phyloP scores from a whole-genome alignment of 345 rosid genomes.

The Moricandia moricandioides region DNA sequence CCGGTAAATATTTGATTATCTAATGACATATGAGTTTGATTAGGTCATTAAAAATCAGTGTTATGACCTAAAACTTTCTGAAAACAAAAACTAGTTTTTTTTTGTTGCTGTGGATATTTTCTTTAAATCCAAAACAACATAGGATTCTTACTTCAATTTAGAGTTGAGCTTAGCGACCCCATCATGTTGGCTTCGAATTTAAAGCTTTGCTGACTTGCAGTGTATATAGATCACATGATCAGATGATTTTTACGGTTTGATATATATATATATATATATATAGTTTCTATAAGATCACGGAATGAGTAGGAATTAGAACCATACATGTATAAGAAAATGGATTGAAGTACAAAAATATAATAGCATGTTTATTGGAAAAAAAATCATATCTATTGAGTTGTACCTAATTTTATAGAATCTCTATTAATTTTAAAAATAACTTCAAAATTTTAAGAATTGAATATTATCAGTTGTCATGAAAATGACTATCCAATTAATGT shows the following conservation, averaged over 20 bases:
- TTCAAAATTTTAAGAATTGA: neutral
- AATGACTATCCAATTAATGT: neutral
- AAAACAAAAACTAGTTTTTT: neutral
- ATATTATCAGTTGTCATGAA: neutral
- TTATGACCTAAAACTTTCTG: neutral
- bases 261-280: too few relatives aligned
- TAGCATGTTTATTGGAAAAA: neutral
- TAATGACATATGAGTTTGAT: neutral
- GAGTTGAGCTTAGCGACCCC: neutral
- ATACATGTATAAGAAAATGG: neutral
- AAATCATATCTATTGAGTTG: too few relatives aligned
- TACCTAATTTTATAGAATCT: too few relatives aligned
- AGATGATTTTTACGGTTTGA: neutral
- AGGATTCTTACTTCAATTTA: conserved; percentile 20
- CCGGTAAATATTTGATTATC: neutral
- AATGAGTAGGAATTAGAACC: neutral
- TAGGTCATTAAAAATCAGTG: neutral
- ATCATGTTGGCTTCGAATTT: conserved; percentile 4
- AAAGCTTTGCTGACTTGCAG: neutral
- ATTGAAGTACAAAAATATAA: neutral
- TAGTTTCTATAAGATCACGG: neutral
- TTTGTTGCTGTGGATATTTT: neutral
- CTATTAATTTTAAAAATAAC: neutral
- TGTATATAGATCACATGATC: neutral
- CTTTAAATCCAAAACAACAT: conserved; percentile 5